Evolutionary conservation across 78 protist genomes (phyloP), one percentile per base, ranked within the genome.

Genomic region (Dictyostelium firmibasis): DNA sequence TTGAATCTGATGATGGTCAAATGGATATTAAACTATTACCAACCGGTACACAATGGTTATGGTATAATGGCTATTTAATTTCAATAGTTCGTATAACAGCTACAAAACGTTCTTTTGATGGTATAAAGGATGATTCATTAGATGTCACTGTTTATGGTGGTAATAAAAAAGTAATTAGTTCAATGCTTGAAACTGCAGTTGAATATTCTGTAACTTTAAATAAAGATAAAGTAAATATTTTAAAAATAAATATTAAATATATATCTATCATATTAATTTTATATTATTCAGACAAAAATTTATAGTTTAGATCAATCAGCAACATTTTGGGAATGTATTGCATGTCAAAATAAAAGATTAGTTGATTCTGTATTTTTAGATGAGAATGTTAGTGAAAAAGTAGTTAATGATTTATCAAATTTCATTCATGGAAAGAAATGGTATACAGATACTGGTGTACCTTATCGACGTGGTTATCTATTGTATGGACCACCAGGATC

Each of bases 401-500:
- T 93, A 0, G 25, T 94, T 0, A 77, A 70, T 53, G 97, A 94
- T 88, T 85, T 96, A 10, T 43, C 43, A 25, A 86, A 83, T 41
- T 96, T 96, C 33, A 18, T 35, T 3, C 78, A 89, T 75, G 94
- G 94, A 43, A 89, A 84, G 23, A 69, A 92, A 62, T 85, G 96
- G 95, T 96, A 87, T 84, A 27, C 74, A 0, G 75, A 83, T 44
- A 84, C 91, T 31, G 98, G 97, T 31, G 92, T 91, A 82, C 98
- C 98, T 14, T 91, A 93, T 47, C 44, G 95, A 83, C 91, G 94
- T 29, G 97, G 97, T 41, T 83, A 91, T 29, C 86, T 96, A 20
- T 81, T 96, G n/a, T 81, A 95, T 72, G 98, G 98, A 0, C 95
- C 97, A 50, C 98, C 98, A 4, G 98, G 98, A 36, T 82, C 96